Evolutionary conservation across 345 rosid species (phyloP), one percentile per base, ranked within the genome.

Genomic region (Moricandia moricandioides): DNA sequence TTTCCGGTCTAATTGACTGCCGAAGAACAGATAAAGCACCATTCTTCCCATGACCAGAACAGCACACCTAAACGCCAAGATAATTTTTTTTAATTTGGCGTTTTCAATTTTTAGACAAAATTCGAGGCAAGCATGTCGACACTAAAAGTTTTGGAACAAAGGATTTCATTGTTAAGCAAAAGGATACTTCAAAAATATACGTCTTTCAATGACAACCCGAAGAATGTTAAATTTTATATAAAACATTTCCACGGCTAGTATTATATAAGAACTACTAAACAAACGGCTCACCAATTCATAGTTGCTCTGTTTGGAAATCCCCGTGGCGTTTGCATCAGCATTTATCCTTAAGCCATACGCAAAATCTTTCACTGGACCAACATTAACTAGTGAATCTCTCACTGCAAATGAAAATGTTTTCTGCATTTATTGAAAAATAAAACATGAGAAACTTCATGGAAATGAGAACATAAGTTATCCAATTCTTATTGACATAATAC

Each of bases 11-110:
- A 87, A 95, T 80, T 37, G 99, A 95, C 83, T 92, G 99, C 80
- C 88, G 88, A 79, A 92, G 97, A 76, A 95, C 89, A 82, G 84
- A 89, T 40, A 95, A 77, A 67, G 94, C 60, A 33, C 99, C 99
- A 77, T 92, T 95, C 80, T 95, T 95, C 58, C 99, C 99, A 83
- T 95, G 97, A 82, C 99, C 99, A 74, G 99, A 95, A 81, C 99
- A 95, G 88, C 97, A 95, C 8, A 95, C 97, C 99, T 95, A 82
- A 77, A 78, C 37, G 40, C 70, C 72, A 67, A 39, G 49, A 33
- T 40, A 43, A 29, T 52, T 12, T 61, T 59, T 39, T 35, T 65
- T 51, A 71, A 64, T 72, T 60, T 58, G 77, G 72, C 29, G 2
- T 65, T 65, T 58, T 37, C 51, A 59, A 33, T 37, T 77, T 63